Percentiles rank a stretch among this genome's conserved stretches.
These are phyloP conservation scores for Dictyostelium brefeldianum DNA, from an alignment of 78 protist genomes.

Conservation along the genomic window DNA sequence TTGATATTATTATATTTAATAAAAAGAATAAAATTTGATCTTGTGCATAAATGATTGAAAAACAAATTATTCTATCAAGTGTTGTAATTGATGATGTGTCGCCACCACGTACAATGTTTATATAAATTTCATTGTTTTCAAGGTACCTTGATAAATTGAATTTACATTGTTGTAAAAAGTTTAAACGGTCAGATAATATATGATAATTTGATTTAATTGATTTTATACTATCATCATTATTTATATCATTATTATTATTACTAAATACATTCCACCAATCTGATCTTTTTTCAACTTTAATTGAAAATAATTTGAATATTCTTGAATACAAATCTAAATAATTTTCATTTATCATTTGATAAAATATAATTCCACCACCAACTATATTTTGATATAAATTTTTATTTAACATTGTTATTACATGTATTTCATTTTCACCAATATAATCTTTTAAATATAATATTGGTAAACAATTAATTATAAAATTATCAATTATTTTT, in stretches of 20 bases:
- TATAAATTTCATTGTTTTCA: conserved; percentile 3
- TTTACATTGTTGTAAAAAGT: conserved; percentile 12
- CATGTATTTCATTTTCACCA: background rate
- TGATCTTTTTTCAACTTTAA: background rate
- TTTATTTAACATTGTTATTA: background rate
- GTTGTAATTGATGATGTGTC: background rate
- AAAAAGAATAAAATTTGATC: conserved; percentile 2
- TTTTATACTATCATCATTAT: background rate
- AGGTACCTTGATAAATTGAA: background rate
- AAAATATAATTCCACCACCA: background rate
- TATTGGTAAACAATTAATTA: background rate
- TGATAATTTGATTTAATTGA: background rate
- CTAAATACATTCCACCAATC: background rate
- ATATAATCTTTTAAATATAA: conserved; percentile 5
- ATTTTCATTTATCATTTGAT: background rate
- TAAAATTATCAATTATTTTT: background rate
- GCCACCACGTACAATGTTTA: background rate
- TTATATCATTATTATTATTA: background rate
- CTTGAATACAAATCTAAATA: background rate
- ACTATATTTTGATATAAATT: background rate
- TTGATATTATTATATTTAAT: background rate
- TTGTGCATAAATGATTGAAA: conserved; percentile 9
- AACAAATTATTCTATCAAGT: background rate
- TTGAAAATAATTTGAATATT: conserved; percentile 2
- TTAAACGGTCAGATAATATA: background rate